Conservation (phyloP, 225 moss, liverwort and hornwort species). For the Rhytidiadelphus loreus region DNA sequence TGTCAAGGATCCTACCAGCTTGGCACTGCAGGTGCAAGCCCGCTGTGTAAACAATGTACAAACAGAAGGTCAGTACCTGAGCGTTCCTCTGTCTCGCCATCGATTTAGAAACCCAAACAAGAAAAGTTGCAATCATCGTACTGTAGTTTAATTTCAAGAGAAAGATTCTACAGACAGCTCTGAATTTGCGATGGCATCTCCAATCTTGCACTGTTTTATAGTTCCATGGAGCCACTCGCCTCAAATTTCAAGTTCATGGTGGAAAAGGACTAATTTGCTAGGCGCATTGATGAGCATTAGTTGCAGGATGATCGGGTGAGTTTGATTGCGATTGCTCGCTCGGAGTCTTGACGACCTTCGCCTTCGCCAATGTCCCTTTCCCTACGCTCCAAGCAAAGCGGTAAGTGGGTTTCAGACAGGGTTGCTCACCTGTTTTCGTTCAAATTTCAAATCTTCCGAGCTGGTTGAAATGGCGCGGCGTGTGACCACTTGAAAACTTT, state of each 20-base stretch:
- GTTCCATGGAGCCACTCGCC: not conserved
- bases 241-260: not conserved
- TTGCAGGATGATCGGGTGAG: not conserved
- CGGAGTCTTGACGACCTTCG: not conserved
- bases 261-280: not conserved
- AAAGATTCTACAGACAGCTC: not conserved
- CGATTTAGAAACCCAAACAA: not conserved
- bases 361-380: not conserved
- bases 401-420: not conserved
- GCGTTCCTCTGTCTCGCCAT: conserved; percentile 3
- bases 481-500: not conserved
- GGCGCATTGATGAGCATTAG: not conserved
- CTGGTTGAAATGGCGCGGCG: not conserved
- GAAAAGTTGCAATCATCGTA: not conserved
- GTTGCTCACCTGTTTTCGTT: not conserved
- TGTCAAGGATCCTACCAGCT: not conserved
- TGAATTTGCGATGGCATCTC: not conserved
- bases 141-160: not conserved
- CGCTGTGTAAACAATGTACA: not conserved
- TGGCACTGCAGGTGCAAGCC: not conserved
- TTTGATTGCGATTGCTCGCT: not conserved
- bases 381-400: conserved; percentile 5
- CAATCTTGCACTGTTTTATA: not conserved
- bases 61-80: not conserved
- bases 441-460: not conserved